Evolutionary conservation across 1,284 basidiomycete species (phyloP), one percentile per base, ranked within the genome.

Genomic region (Puccinia polysora): DNA sequence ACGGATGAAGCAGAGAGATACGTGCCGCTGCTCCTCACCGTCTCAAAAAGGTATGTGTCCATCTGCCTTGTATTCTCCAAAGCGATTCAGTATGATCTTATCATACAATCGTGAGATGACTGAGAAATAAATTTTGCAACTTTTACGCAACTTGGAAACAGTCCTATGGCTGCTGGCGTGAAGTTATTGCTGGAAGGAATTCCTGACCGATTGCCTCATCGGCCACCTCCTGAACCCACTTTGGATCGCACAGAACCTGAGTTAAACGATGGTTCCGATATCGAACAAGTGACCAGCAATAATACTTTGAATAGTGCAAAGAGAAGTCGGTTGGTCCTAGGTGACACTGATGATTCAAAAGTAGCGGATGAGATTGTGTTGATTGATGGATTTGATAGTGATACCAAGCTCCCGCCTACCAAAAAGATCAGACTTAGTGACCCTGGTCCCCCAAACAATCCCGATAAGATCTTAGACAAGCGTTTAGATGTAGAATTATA

Each of bases 1-100:
- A 87, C 87, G 0, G 91, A 95, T 78, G 91, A 94, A 77, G 91
- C 95, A 52, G 88, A 85, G n/a, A 86, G 87, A 75, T 85, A 83
- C 78, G 85, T 83, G 10, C 89, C 87, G 1, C 84, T 94, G 53
- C 84, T 87, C 14, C 83, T 93, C n/a, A 88, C 84, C 1, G 78
- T 95, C 32, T 85, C 71, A 20, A 47, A 62, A 62, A 60, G n/a
- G 67, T 70, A 52, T 3, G 63, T 50, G 2, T 60, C 20, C 50
- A 14, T 53, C 50, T 7, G 2, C 36, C 30, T 43, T 43, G 10
- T 38, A 28, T 28, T 47, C 18, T 5, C n/a, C 12, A 40, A 47
- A n/a, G 14, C 12, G 10, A 15, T 40, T 25, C 43, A n/a, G 43
- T 43, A 23, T 4, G 15, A 40, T n/a, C 28, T 23, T 12, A 60